These are phyloP conservation scores for Colletotrichum endophyticum DNA, from an alignment of 2,329 filamentous ascomycete species.

Conservation along the genomic window DNA sequence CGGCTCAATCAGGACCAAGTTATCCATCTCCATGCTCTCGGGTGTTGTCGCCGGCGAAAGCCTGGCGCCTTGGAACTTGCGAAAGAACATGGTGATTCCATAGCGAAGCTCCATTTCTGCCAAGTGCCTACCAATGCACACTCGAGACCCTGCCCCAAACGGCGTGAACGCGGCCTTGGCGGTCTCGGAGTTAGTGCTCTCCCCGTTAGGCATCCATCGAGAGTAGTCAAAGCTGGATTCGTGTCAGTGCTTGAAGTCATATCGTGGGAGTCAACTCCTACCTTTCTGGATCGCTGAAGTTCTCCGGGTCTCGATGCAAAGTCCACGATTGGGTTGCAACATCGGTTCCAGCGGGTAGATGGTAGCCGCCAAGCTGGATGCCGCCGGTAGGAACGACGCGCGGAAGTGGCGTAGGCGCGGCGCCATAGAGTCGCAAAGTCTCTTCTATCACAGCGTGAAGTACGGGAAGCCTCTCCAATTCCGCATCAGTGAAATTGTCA, in stretches of 20 bases:
- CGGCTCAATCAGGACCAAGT: background rate
- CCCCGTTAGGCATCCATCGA: constrained; percentile 21
- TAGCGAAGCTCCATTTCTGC: constrained; percentile 61
- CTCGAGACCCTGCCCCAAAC: constrained; percentile 53
- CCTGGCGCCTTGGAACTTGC: constrained; percentile 41
- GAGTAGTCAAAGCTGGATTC: background rate
- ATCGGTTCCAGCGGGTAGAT: constrained; percentile 41
- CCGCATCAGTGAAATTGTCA: constrained; percentile 30
- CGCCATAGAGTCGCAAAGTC: constrained; percentile 46
- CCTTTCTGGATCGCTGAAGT: constrained; percentile 44
- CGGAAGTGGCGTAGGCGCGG: constrained; percentile 42
- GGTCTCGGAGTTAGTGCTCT: background rate
- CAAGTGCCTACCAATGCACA: constrained; percentile 62
- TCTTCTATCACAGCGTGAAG: constrained; percentile 49
- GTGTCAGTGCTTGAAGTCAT: background rate
- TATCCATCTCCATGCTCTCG: background rate
- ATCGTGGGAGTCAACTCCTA: too few relatives aligned
- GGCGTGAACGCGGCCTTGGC: constrained; percentile 56
- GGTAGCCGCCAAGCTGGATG: constrained; percentile 39
- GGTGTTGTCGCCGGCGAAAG: constrained; percentile 25
- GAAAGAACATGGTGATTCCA: constrained; percentile 56
- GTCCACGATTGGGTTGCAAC: constrained; percentile 50
- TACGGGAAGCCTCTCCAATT: constrained; percentile 40
- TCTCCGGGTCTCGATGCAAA: constrained; percentile 44
- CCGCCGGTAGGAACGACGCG: constrained; percentile 44